Base-by-base conservation (phyloP, 2,329 filamentous ascomycete species). In the Meredithiella fracta region DNA sequence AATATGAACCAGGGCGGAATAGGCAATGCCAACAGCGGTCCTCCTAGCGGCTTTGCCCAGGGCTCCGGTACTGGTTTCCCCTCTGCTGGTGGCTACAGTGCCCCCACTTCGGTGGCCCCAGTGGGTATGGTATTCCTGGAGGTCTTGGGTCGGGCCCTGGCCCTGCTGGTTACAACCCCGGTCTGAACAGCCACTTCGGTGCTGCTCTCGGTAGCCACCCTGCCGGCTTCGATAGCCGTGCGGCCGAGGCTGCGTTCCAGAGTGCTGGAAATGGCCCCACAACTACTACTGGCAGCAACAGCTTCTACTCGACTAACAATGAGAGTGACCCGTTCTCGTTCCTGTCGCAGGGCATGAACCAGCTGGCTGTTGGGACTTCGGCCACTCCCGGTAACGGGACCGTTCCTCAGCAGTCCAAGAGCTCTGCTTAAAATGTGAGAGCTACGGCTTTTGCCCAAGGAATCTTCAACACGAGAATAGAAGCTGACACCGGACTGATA, bases 181-280 rank as follows among this genome's bases (percentile, higher is more conserved):
- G 96, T 70, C 17, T 55, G n/a, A 86, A 87, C 67, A 86, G 84
- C 38, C 85, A 89, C 63, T 95, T 83, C 60, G 82, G 82, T 58
- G 83, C 85, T 47, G 82, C 82, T 56, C 85, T 83, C 40, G 81
- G 83, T 54, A 83, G 88, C 62, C 88, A 92, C 69, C 85, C 86
- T 23, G 86, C 88, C 11, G 85, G 85, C 3, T 97, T 98, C 65
- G 90, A 95, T 66, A 94, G 89, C 73, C 86, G 90, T 60, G 86
- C 88, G 60, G 88, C 91, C 15, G 91, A 97, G 72, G 89, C 89
- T 59, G 91, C 92, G 25, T 98, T 98, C 74, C 86, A 87, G 66
- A 86, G 86, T 42, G 89, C 87, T 40, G 83, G 83, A 63, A 91
- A 92, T 62, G 86, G 86, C 56, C 83, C 84, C 20, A 82, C 83